These are phyloP conservation scores for Alternaria consortialis DNA, from an alignment of 2,329 filamentous ascomycete genomes.

Conservation along the genomic window DNA sequence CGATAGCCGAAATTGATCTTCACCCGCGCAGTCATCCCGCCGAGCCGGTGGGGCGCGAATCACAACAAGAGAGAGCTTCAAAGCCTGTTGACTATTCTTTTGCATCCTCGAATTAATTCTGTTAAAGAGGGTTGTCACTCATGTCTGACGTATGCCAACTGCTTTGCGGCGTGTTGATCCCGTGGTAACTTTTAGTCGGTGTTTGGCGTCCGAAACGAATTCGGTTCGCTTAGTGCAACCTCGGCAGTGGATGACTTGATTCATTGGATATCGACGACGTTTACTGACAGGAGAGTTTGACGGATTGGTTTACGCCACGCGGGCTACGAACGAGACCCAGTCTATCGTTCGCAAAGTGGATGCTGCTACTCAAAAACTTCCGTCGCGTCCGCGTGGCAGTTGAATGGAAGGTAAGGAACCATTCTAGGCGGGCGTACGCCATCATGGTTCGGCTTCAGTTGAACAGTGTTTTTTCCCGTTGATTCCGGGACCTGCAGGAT, in stretches of 20 bases:
- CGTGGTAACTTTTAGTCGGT: constrained; percentile 12
- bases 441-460: neutral
- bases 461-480: neutral
- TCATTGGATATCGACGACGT: neutral
- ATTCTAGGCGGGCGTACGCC: neutral
- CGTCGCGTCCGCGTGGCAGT: neutral
- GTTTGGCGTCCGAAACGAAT: constrained; percentile 13
- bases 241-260: neutral
- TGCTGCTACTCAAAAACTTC: neutral
- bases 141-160: neutral
- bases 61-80: neutral
- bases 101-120: neutral
- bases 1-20: constrained; percentile 5
- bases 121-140: neutral
- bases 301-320: neutral
- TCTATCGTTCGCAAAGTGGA: neutral
- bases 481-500: neutral
- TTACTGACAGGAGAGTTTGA: constrained; percentile 3
- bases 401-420: neutral
- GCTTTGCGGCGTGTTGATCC: constrained; percentile 1
- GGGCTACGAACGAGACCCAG: neutral
- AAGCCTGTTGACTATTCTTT: neutral
- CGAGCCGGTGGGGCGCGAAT: neutral
- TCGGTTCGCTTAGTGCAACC: constrained; percentile 1
- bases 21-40: constrained; percentile 4